These are phyloP conservation scores for Talaromyces nanjingensis DNA, from an alignment of 495 filamentous ascomycete species.

Conservation along the genomic window DNA sequence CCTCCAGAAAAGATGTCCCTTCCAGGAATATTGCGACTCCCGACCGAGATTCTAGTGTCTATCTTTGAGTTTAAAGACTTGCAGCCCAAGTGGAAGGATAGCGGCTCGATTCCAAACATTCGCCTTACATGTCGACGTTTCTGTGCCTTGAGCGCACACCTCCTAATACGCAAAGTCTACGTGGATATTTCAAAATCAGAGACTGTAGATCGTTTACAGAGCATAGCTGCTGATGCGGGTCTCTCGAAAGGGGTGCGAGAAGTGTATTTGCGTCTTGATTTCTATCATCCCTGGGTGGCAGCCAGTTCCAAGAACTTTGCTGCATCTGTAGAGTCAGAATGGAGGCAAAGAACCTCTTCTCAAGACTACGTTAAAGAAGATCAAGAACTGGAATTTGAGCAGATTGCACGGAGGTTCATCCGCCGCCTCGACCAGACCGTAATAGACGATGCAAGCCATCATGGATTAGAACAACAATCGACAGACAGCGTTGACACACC, in stretches of 20 bases:
- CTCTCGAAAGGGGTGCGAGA: neutral
- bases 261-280: conserved; percentile 1
- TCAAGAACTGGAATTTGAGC: neutral
- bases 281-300: conserved; percentile 8
- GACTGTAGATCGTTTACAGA: neutral
- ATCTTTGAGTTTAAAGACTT: neutral
- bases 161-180: neutral
- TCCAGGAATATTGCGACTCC: neutral
- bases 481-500: neutral
- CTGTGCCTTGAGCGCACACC: neutral
- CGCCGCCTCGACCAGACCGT: neutral
- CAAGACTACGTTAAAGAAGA: neutral
- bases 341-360: neutral
- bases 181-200: neutral
- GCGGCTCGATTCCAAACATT: neutral
- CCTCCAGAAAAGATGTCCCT: neutral
- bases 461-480: neutral
- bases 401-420: neutral
- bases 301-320: neutral
- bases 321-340: neutral
- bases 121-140: neutral
- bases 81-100: neutral
- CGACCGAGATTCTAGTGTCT: neutral
- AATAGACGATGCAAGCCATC: neutral
- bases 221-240: neutral